phyloP scores from a whole-genome alignment of 2,329 filamentous ascomycete genomes.

The Pseudogymnoascus destructans region DNA sequence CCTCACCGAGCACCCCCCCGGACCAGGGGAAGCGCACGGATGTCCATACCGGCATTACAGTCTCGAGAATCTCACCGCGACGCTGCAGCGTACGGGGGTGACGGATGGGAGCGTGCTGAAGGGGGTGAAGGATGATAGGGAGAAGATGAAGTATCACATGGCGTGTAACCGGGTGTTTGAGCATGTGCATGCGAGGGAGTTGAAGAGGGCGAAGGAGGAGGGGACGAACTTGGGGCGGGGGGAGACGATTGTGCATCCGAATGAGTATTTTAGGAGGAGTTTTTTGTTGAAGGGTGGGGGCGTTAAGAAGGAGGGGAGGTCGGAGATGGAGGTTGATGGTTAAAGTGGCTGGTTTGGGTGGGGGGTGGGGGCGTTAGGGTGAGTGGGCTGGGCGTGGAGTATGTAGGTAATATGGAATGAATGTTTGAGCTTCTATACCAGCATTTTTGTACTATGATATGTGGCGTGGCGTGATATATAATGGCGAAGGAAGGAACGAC shows the following conservation, averaged over 20 bases:
- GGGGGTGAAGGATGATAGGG: conserved; percentile 78
- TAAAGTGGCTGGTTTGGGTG: background rate
- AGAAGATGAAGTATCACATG: conserved; percentile 80
- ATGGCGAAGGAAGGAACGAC: background rate
- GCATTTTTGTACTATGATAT: background rate
- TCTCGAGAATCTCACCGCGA: conserved; percentile 64
- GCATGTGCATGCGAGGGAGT: conserved; percentile 63
- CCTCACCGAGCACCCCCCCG: conserved; percentile 74
- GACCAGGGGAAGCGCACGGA: conserved; percentile 81
- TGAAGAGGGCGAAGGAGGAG: conserved; percentile 65
- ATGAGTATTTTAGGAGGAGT: conserved; percentile 94
- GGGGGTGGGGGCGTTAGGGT: background rate
- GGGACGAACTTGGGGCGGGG: conserved; percentile 57
- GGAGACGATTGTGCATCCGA: conserved; percentile 93
- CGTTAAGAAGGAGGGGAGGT: background rate
- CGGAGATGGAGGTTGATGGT: background rate
- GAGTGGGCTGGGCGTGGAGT: background rate
- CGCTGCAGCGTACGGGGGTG: conserved; percentile 70
- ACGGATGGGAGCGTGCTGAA: conserved; percentile 64
- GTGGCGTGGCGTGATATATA: background rate
- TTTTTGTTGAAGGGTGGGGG: conserved; percentile 57
- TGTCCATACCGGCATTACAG: conserved; percentile 92
- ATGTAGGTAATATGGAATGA: conserved; percentile 3
- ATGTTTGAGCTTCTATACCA: background rate
- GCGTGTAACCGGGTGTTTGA: conserved; percentile 96